Evolutionary conservation across 352 stramenopile species (phyloP), one percentile per base, ranked within the genome.

Genomic region (Globisporangium middletonii): DNA sequence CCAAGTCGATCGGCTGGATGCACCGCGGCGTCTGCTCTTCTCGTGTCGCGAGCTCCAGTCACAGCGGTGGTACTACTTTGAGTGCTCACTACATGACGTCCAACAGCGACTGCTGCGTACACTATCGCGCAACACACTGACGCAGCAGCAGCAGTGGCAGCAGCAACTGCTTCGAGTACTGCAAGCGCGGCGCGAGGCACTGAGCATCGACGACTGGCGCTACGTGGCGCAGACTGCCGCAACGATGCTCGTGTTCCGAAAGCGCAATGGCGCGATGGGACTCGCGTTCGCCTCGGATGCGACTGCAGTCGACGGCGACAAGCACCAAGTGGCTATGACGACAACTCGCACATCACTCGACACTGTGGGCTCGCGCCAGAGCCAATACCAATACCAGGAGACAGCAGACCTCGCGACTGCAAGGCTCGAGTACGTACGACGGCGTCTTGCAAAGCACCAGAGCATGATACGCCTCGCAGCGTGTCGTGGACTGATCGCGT

Each of bases 1-100:
- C 13, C 67, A 85, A 42, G 52, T 82, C 1, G 73, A 89, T 38
- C 42, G 73, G 37, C 56, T 77, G 26, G 48, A 65, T 15, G 61
- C 68, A 8, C 73, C 79, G 23, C 62, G 63, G 2, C 65, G 75
- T 3, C 59, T 89, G 2, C 63, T 80, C 44, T 86, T 86, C 49
- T 86, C 75, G 2, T 85, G 65, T 28, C 64, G 66, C 28, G 73
- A 89, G 44, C 50, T 75, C 1, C 68, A 86, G 27, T 71, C 75
- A 5, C 75, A 68, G 12, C 71, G 68, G 2, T 62, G 56, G 26
- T 86, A 84, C 35, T 75, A 67, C 26, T 59, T 74, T 5, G 75
- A 86, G 48, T 83, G 63, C 23, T 79, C 75, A 3, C 72, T 65
- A 26, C 38, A 76, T 23, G 55, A 77, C 26, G 26, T 89, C 3